Percentiles rank a stretch among this genome's conserved stretches.
Evolutionary conservation across 169 alveolate species (phyloP).

Genomic region (Cryptosporidium muris): DNA sequence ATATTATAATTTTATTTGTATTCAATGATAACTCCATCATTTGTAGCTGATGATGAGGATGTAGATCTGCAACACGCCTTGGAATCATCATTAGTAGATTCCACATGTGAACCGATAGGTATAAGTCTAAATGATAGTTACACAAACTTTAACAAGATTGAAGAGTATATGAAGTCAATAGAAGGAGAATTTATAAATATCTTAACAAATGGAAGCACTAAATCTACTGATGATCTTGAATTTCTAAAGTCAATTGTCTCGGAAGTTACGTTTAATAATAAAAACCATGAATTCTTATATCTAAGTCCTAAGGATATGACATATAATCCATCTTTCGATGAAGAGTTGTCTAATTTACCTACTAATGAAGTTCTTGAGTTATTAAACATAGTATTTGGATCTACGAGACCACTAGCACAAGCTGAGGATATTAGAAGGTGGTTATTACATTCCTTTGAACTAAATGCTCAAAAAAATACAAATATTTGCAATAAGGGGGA

Average conservation of each 20-base stretch:
- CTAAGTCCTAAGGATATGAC: background rate
- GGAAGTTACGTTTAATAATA: background rate
- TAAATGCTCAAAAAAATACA: background rate
- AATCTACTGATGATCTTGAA: slow-evolving; percentile 13
- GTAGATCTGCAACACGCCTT: slow-evolving; percentile 54
- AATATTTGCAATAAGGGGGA: background rate
- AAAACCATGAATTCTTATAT: background rate
- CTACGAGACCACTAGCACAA: slow-evolving; percentile 1
- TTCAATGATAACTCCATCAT: no score
- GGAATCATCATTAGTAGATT: slow-evolving; percentile 30
- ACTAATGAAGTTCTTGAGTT: background rate
- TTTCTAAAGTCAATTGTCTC: slow-evolving; percentile 2
- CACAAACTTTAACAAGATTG: slow-evolving; percentile 6
- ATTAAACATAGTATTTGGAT: slow-evolving; percentile 17
- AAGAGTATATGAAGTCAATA: slow-evolving; percentile 13
- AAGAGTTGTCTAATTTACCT: slow-evolving; percentile 23
- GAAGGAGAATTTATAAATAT: slow-evolving; percentile 48
- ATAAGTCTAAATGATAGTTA: background rate
- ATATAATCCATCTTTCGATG: slow-evolving; percentile 18
- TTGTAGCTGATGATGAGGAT: slow-evolving; percentile 15
- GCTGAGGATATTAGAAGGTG: slow-evolving; percentile 47
- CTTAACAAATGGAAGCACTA: background rate
- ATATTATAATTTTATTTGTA: no score
- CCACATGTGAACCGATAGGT: background rate
- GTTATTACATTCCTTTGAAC: slow-evolving; percentile 30